phyloP scores from a whole-genome alignment of 179 eudicot species.

The Pouteria campechiana region DNA sequence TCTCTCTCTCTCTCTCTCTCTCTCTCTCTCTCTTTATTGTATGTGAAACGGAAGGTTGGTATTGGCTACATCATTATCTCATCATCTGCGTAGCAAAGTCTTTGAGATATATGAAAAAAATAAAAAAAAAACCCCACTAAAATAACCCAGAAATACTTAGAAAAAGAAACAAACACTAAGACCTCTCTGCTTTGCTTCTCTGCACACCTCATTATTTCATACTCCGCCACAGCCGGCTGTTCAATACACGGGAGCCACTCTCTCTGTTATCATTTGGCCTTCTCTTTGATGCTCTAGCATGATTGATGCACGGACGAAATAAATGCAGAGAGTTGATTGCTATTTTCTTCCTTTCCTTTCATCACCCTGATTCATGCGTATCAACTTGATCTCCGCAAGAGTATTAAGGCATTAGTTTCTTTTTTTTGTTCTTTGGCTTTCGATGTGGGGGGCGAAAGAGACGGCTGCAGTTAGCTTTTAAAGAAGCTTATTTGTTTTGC shows the following conservation, averaged over 20 bases:
- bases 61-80: constrained; percentile 52
- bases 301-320: too few relatives aligned
- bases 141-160: background rate
- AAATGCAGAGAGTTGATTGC: too few relatives aligned
- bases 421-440: constrained; percentile 8
- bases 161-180: background rate
- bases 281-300: too few relatives aligned
- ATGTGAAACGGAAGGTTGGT: constrained; percentile 16
- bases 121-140: constrained; percentile 7
- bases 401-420: background rate
- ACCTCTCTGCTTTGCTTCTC: background rate
- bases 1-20: background rate
- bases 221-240: too few relatives aligned
- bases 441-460: constrained; percentile 14
- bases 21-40: constrained; percentile 9
- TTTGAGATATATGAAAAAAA: constrained; percentile 4
- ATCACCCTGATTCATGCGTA: too few relatives aligned
- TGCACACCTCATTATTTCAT: background rate
- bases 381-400: too few relatives aligned
- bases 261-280: too few relatives aligned
- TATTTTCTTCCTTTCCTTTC: too few relatives aligned
- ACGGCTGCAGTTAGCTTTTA: constrained; percentile 11
- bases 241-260: too few relatives aligned
- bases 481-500: too few relatives aligned
- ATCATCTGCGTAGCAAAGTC: constrained; percentile 27